These are phyloP conservation scores for Tritrichomonas foetus DNA, from an alignment of 208 protist species.

Conservation along the genomic window DNA sequence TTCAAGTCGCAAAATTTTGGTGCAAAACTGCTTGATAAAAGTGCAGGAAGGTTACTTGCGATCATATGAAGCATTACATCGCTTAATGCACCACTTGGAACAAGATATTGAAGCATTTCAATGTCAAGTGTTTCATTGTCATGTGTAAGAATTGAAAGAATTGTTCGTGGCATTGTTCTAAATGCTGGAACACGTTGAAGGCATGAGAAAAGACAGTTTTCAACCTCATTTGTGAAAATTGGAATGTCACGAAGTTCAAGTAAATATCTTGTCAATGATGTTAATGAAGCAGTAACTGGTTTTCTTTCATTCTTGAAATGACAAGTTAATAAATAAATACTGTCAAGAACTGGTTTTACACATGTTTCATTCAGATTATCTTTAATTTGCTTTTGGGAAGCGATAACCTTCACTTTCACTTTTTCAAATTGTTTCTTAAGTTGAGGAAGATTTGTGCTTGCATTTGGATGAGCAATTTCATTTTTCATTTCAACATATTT, in stretches of 20 bases:
- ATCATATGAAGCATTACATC: constrained; percentile 8
- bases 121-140: background rate
- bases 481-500: constrained; percentile 15
- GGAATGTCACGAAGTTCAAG: background rate
- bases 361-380: background rate
- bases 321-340: background rate
- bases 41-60: background rate
- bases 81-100: background rate
- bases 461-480: constrained; percentile 23
- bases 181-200: background rate
- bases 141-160: background rate
- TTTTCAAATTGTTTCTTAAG: constrained; percentile 21
- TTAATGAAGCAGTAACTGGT: background rate
- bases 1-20: background rate
- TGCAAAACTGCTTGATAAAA: background rate
- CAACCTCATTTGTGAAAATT: background rate
- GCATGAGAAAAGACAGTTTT: background rate
- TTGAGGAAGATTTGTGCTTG: background rate
- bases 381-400: background rate
- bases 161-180: background rate
- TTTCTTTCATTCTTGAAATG: background rate
- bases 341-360: background rate
- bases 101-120: background rate
- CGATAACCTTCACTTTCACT: background rate
- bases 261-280: background rate